Evolutionary conservation across 306 rosid species (phyloP).

Genomic region (Styphnolobium japonicum): DNA sequence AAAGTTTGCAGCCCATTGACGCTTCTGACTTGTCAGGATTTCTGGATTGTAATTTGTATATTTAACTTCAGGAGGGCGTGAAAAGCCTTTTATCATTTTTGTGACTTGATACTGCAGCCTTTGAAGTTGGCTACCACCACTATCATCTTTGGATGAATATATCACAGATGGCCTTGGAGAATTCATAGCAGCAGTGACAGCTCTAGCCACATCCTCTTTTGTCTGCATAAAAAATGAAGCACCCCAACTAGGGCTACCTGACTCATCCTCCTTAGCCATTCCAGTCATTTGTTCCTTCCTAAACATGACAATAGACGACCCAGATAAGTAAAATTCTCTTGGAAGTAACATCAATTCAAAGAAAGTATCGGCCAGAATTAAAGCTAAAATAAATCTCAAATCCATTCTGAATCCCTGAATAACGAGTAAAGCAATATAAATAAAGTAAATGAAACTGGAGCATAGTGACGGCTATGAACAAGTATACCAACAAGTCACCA

Average conservation of each 20-base stretch:
- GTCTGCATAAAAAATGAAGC: constrained; percentile 76
- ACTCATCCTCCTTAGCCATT: constrained; percentile 64
- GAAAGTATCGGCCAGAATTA: not conserved
- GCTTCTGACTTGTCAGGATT: constrained; percentile 88
- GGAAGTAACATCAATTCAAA: constrained; percentile 19
- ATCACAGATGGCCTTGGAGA: constrained; percentile 82
- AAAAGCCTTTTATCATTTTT: constrained; percentile 71
- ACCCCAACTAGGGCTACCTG: constrained; percentile 80
- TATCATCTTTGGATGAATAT: constrained; percentile 68
- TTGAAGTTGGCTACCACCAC: constrained; percentile 65
- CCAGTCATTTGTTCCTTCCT: constrained; percentile 36
- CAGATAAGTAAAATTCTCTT: constrained; percentile 4
- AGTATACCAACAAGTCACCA: constrained; percentile 9
- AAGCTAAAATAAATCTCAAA: not conserved
- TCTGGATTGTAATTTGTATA: constrained; percentile 79
- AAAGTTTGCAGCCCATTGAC: constrained; percentile 90
- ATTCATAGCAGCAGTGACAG: constrained; percentile 65
- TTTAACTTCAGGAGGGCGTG: constrained; percentile 67
- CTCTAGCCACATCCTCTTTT: constrained; percentile 81
- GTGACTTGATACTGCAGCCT: constrained; percentile 70
- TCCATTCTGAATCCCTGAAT: not conserved
- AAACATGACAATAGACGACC: not conserved
- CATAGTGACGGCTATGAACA: not conserved
- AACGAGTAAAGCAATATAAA: constrained; percentile 12
- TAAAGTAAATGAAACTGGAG: constrained; percentile 10